These are phyloP conservation scores for Trichoderma gracile DNA, from an alignment of 2,329 filamentous ascomycete species.

Conservation along the genomic window DNA sequence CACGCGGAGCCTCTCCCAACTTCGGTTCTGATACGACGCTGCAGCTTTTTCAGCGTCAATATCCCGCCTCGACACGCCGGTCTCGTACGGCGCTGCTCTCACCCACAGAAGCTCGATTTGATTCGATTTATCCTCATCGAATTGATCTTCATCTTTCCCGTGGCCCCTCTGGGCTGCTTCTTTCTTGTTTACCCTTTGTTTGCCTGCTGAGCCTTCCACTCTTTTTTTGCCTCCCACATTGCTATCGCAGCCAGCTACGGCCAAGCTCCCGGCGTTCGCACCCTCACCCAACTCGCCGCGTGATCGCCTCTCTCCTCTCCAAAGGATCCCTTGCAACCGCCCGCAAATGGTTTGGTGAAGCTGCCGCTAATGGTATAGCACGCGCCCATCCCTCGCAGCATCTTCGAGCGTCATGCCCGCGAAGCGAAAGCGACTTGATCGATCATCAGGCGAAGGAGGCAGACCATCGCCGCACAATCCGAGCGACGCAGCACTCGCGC, in stretches of 20 bases:
- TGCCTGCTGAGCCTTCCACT: constrained; percentile 13
- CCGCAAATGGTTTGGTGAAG: constrained; percentile 4
- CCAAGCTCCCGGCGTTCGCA: not conserved
- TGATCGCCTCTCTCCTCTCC: not conserved
- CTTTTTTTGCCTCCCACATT: constrained; percentile 17
- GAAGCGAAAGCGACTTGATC: constrained; percentile 61
- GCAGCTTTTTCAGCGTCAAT: constrained; percentile 12
- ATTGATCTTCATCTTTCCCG: not conserved
- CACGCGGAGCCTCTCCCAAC: constrained; percentile 21
- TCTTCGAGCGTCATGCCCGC: constrained; percentile 51
- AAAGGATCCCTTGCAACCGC: not conserved
- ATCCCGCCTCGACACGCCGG: not conserved
- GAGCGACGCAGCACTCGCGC: constrained; percentile 54
- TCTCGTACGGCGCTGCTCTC: not conserved
- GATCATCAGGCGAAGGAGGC: constrained; percentile 49
- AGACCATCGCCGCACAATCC: constrained; percentile 65
- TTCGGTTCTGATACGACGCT: constrained; percentile 8
- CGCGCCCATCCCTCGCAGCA: constrained; percentile 22
- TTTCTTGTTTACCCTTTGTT: constrained; percentile 13
- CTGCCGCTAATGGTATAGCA: constrained; percentile 41
- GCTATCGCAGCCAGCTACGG: not conserved
- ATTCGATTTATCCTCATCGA: not conserved
- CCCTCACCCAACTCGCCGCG: not conserved
- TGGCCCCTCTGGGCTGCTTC: not conserved
- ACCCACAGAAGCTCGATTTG: not conserved